A percentile compares a stretch with the other conserved stretches of the same genome.
Conservation (phyloP, 441 rosid genomes). For the Pelargonium fulgidum region DNA sequence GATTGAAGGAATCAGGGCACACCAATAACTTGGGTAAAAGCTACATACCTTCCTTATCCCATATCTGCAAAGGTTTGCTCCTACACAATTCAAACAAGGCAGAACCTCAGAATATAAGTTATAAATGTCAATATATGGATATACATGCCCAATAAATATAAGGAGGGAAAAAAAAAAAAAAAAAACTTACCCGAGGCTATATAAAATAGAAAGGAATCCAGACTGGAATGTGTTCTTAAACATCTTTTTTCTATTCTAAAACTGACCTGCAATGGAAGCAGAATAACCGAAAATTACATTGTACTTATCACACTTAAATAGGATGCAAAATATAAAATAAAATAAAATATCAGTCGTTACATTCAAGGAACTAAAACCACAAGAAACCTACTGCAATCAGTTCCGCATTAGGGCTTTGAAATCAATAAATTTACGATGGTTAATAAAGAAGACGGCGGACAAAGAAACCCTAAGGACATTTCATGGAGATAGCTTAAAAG, state of each 20-base stretch:
- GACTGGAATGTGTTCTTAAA: slow-evolving; percentile 96
- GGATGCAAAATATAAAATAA: background rate
- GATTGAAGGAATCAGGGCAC: background rate
- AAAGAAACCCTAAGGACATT: background rate
- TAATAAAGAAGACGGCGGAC: background rate
- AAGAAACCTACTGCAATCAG: background rate
- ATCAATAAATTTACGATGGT: background rate
- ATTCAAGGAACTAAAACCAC: background rate
- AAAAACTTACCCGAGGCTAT: slow-evolving; percentile 69
- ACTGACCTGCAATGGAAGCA: slow-evolving; percentile 7
- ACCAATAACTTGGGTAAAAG: background rate
- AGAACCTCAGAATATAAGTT: background rate
- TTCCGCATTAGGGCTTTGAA: background rate
- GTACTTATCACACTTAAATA: no score
- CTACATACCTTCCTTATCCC: slow-evolving; percentile 89
- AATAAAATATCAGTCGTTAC: background rate
- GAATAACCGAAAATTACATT: slow-evolving; percentile 4
- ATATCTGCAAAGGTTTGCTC: slow-evolving; percentile 93
- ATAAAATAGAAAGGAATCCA: slow-evolving; percentile 80
- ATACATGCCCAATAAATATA: background rate
- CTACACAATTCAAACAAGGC: slow-evolving; percentile 33
- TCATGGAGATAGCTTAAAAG: background rate
- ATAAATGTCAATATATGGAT: background rate
- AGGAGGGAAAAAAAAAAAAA: background rate
- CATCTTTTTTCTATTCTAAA: slow-evolving; percentile 32